These are phyloP conservation scores for Zalerion maritima DNA, from an alignment of 495 filamentous ascomycete species.

Conservation along the genomic window DNA sequence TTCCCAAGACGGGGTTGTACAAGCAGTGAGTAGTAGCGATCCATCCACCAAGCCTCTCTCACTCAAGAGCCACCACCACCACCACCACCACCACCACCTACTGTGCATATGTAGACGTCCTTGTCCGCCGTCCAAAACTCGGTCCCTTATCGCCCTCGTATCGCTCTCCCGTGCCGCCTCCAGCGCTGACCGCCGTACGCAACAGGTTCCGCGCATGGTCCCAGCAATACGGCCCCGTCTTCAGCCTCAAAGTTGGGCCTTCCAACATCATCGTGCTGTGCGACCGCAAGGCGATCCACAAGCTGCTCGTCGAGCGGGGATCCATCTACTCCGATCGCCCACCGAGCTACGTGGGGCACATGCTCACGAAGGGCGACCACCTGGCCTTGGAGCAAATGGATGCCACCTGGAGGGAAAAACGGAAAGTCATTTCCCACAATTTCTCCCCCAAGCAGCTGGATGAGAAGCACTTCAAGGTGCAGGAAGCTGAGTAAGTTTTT, in stretches of 20 bases:
- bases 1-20: slow-evolving; percentile 15
- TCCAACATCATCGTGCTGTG: slow-evolving; percentile 26
- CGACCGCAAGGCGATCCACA: slow-evolving; percentile 18
- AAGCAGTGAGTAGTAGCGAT: slow-evolving; percentile 12
- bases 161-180: too few relatives aligned
- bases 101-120: not conserved
- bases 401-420: slow-evolving; percentile 21
- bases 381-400: slow-evolving; percentile 28
- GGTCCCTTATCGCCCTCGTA: too few relatives aligned
- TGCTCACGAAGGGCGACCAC: slow-evolving; percentile 29
- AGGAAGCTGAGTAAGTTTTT: slow-evolving; percentile 36
- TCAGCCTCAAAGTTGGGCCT: slow-evolving; percentile 25
- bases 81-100: too few relatives aligned
- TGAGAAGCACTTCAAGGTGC: slow-evolving; percentile 27
- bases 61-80: too few relatives aligned
- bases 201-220: slow-evolving; percentile 32
- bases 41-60: too few relatives aligned
- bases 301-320: slow-evolving; percentile 30
- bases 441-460: slow-evolving; percentile 24
- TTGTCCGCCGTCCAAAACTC: too few relatives aligned
- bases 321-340: slow-evolving; percentile 32
- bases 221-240: slow-evolving; percentile 28
- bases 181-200: too few relatives aligned
- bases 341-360: slow-evolving; percentile 24
- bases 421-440: slow-evolving; percentile 26